Evolutionary conservation across 2,329 filamentous ascomycete species (phyloP), one percentile per base, ranked within the genome.

Genomic region (Neoascochyta sp.): DNA sequence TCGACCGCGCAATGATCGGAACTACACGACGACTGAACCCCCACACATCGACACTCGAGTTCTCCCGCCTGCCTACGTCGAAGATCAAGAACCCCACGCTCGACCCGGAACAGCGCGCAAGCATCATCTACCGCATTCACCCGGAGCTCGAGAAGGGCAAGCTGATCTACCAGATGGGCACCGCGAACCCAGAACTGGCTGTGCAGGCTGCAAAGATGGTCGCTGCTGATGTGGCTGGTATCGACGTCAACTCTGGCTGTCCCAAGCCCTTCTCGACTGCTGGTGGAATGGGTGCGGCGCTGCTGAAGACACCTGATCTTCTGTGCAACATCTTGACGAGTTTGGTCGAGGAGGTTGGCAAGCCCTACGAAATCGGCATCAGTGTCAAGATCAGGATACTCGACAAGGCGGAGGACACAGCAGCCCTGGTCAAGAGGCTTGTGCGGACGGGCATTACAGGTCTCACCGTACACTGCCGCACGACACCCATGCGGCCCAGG

Each of bases 221-320:
- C 12, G 92, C 89, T 0, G 75, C 69, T 9, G 87, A 96, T 63
- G 92, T 98, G 3, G 81, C 82, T 1, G 92, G 92, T 38, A 95
- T 98, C 49, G 92, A 96, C 61, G 83, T 98, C 41, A 98, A 98
- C 62, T 88, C 92, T 0, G 92, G 92, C n/a, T 98, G 92, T 58
- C 92, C 92, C 1, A 98, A 98, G 64, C 86, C 90, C 0, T 98
- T 98, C 65, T 94, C 86, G 54, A 95, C 90, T 2, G 77, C 76
- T 41, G 88, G 88, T 38, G 92, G 92, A 27, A 98, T 98, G 92
- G 92, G 92, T 27, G 92, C 92, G 0, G 90, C 89, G 1, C 74
- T 98, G 12, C 75, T 98, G 10, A 78, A 78, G 47, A 90, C 83
- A 0, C 90, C 92, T 0, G 89, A 96, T 44, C 80, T 77, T 52